Evolutionary conservation across 257 asterid species (phyloP).

Genomic region (Solanum paucissectum): DNA sequence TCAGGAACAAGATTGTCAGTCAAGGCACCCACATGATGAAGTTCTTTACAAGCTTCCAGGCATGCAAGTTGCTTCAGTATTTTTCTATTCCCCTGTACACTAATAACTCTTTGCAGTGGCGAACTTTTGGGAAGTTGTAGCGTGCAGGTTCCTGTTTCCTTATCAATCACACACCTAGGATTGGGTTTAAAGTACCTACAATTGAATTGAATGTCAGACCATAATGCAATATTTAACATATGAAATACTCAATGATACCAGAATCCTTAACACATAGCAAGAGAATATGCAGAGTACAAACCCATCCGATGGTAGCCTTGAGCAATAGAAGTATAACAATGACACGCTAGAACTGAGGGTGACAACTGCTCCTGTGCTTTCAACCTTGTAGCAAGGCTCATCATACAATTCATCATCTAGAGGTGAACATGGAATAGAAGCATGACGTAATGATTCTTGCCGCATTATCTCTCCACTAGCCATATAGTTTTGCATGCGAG

Average conservation of each 20-base stretch:
- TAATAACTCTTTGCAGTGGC: slow-evolving; percentile 31
- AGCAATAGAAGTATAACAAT: slow-evolving; percentile 63
- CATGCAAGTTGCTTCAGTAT: slow-evolving; percentile 59
- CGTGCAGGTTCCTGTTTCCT: slow-evolving; percentile 38
- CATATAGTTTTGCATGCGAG: slow-evolving; percentile 40
- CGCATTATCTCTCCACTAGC: slow-evolving; percentile 66
- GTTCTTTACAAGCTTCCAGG: slow-evolving; percentile 77
- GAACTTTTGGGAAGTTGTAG: slow-evolving; percentile 61
- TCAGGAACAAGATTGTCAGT: slow-evolving; percentile 77
- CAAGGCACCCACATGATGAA: slow-evolving; percentile 57
- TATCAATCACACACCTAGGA: slow-evolving; percentile 38
- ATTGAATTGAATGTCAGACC: background rate
- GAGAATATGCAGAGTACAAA: slow-evolving; percentile 11
- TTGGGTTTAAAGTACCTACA: slow-evolving; percentile 70
- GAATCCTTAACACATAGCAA: background rate
- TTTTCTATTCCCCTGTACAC: slow-evolving; percentile 30
- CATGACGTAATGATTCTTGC: slow-evolving; percentile 48
- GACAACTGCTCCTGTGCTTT: slow-evolving; percentile 57
- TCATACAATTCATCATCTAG: slow-evolving; percentile 20
- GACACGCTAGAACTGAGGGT: slow-evolving; percentile 58
- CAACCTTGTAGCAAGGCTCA: slow-evolving; percentile 50
- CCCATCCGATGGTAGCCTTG: slow-evolving; percentile 85
- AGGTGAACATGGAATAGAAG: slow-evolving; percentile 55
- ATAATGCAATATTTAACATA: background rate
- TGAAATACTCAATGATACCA: background rate